Evolutionary conservation across 2,329 filamentous ascomycete species (phyloP).

Genomic region (Aspergillus novoparasiticus): DNA sequence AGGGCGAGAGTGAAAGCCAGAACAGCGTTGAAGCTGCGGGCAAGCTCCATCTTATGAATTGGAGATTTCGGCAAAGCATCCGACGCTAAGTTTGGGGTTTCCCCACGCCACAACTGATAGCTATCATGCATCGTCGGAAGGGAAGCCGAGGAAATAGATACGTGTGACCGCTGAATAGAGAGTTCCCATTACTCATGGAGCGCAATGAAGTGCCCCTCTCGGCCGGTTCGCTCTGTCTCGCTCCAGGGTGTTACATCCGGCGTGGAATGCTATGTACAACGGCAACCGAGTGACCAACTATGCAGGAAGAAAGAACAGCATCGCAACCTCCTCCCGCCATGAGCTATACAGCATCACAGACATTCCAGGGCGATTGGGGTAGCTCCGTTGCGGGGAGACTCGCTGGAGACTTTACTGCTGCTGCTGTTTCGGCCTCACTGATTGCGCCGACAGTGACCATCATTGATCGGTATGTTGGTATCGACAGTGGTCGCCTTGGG

Average conservation of each 20-base stretch:
- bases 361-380: background rate
- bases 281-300: background rate
- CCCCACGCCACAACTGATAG: background rate
- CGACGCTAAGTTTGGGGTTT: background rate
- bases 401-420: slow-evolving; percentile 28
- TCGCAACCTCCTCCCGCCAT: background rate
- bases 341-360: background rate
- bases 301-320: background rate
- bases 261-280: background rate
- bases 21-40: background rate
- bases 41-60: background rate
- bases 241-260: background rate
- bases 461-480: slow-evolving; percentile 27
- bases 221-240: background rate
- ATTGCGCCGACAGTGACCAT: slow-evolving; percentile 30
- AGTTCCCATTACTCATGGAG: background rate
- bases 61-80: background rate
- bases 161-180: background rate
- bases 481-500: no score
- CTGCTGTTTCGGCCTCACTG: slow-evolving; percentile 27
- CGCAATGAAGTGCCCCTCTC: background rate
- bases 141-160: background rate
- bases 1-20: background rate
- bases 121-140: background rate
- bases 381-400: slow-evolving; percentile 10